A percentile compares a stretch with the other conserved stretches of the same genome.
phyloP scores from a whole-genome alignment of 1,284 basidiomycete species.

The Lentinus polychrous region DNA sequence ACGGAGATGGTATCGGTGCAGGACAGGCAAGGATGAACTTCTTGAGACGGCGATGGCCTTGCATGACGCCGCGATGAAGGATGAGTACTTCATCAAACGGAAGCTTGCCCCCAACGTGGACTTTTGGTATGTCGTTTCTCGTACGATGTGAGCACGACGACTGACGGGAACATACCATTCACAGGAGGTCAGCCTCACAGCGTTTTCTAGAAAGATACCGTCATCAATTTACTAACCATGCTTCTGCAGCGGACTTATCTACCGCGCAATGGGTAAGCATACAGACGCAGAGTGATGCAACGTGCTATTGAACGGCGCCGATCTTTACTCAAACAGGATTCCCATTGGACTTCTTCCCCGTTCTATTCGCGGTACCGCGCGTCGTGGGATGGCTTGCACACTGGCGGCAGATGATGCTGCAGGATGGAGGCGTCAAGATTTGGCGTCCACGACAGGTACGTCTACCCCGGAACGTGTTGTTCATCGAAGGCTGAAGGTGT shows the following conservation, averaged over 20 bases:
- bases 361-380: slow-evolving; percentile 82
- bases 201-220: neutral
- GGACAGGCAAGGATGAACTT: slow-evolving; percentile 76
- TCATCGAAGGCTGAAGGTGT: neutral
- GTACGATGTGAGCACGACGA: slow-evolving; percentile 6
- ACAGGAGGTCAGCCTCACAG: slow-evolving; percentile 38
- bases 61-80: slow-evolving; percentile 82
- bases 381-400: slow-evolving; percentile 88
- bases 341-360: slow-evolving; percentile 87
- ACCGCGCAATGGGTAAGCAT: slow-evolving; percentile 75
- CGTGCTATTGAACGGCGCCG: slow-evolving; percentile 3
- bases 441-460: slow-evolving; percentile 80
- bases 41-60: slow-evolving; percentile 84
- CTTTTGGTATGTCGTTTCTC: slow-evolving; percentile 56
- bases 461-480: slow-evolving; percentile 4
- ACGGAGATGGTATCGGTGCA: slow-evolving; percentile 18
- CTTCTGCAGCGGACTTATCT: slow-evolving; percentile 65
- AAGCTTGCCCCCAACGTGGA: slow-evolving; percentile 78
- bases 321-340: slow-evolving; percentile 45
- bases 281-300: neutral
- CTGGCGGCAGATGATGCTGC: slow-evolving; percentile 89
- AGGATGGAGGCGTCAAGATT: slow-evolving; percentile 82
- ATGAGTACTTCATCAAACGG: slow-evolving; percentile 77
- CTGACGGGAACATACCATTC: slow-evolving; percentile 15
- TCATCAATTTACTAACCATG: slow-evolving; percentile 7